phyloP scores from a whole-genome alignment of 1,284 basidiomycete species.

The Cutaneotrichosporon sp. region DNA sequence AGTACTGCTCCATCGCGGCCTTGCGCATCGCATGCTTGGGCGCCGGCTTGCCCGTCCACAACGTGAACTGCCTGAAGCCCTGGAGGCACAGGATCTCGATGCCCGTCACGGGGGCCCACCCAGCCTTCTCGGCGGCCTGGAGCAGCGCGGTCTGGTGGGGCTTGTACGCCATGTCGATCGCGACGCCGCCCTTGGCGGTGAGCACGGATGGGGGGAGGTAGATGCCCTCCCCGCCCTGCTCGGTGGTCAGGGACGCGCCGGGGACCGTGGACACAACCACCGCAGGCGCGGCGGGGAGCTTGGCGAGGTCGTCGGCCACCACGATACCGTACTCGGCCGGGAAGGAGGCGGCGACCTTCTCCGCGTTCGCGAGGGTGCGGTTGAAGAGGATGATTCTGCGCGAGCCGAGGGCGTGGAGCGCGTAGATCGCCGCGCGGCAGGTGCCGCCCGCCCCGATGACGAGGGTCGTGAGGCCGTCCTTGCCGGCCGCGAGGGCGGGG shows the following conservation, averaged over 20 bases:
- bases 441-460: slow-evolving; percentile 93
- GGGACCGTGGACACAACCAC: slow-evolving; percentile 87
- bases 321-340: slow-evolving; percentile 60
- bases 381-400: slow-evolving; percentile 79
- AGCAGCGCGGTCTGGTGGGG: slow-evolving; percentile 62
- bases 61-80: slow-evolving; percentile 77
- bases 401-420: slow-evolving; percentile 70
- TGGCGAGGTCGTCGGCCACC: slow-evolving; percentile 63
- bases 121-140: slow-evolving; percentile 44
- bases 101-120: slow-evolving; percentile 76
- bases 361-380: slow-evolving; percentile 72
- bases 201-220: slow-evolving; percentile 60
- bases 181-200: slow-evolving; percentile 60
- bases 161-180: slow-evolving; percentile 91
- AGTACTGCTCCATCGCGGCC: slow-evolving; percentile 53
- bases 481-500: slow-evolving; percentile 30
- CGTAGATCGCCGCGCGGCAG: slow-evolving; percentile 87
- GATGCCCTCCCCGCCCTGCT: slow-evolving; percentile 55
- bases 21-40: slow-evolving; percentile 54
- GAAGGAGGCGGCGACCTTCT: slow-evolving; percentile 68
- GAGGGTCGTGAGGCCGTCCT: slow-evolving; percentile 60
- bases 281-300: slow-evolving; percentile 63
- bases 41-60: slow-evolving; percentile 68
- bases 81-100: slow-evolving; percentile 84
- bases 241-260: slow-evolving; percentile 64